phyloP scores from a whole-genome alignment of 2,329 filamentous ascomycete species.

The Fusarium gaditjirri region DNA sequence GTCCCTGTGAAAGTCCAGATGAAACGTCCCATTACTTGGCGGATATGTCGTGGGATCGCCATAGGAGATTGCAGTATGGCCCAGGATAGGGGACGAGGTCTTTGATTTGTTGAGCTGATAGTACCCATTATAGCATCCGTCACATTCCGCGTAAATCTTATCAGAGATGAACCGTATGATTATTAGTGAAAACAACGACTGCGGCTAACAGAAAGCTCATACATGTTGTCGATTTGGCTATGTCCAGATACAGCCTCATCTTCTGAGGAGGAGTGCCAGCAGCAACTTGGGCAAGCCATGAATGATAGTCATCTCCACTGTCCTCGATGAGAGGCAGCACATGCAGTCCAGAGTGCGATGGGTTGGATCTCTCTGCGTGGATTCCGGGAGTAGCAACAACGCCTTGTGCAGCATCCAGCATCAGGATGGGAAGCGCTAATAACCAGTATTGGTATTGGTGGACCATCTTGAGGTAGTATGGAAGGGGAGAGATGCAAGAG shows the following conservation, averaged over 20 bases:
- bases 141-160: background rate
- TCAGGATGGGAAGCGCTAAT: background rate
- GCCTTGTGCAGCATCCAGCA: background rate
- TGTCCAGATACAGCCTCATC: background rate
- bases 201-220: fast-evolving
- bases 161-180: background rate
- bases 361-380: background rate
- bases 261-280: background rate
- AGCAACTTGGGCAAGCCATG: background rate
- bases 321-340: background rate
- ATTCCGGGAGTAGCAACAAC: background rate
- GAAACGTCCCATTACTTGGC: fast-evolving
- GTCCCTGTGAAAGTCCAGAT: fast-evolving
- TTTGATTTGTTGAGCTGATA: background rate
- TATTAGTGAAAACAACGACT: fast-evolving
- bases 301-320: background rate
- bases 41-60: background rate
- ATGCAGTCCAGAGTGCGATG: background rate
- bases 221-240: background rate
- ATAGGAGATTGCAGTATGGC: fast-evolving
- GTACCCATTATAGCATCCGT: background rate
- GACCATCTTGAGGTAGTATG: background rate
- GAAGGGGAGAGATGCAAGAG: background rate
- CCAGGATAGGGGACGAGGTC: background rate
- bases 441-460: background rate